These are phyloP conservation scores for Petunia secreta DNA, from an alignment of 257 asterid genomes.

Conservation along the genomic window DNA sequence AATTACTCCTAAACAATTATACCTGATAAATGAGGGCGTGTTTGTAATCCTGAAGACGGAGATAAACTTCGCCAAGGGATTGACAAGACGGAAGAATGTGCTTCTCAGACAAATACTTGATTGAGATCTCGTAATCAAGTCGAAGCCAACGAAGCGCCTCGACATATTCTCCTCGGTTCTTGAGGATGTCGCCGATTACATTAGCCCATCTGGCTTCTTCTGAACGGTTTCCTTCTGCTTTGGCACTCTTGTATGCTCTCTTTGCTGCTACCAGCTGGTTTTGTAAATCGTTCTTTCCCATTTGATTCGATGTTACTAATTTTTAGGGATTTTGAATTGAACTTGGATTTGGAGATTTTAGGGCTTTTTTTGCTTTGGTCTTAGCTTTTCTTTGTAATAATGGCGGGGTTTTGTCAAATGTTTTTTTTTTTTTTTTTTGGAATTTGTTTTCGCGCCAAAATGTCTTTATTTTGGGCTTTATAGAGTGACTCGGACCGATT, in stretches of 20 bases:
- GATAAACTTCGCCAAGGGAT: slow-evolving; percentile 86
- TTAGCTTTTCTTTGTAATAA: neutral
- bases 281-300: slow-evolving; percentile 59
- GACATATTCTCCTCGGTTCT: slow-evolving; percentile 87
- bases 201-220: slow-evolving; percentile 99
- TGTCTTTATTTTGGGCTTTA: neutral
- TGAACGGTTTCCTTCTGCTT: slow-evolving; percentile 61
- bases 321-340: neutral
- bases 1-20: neutral
- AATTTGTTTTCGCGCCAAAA: slow-evolving; percentile 10
- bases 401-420: neutral
- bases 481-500: neutral
- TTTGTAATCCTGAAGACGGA: slow-evolving; percentile 62
- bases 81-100: slow-evolving; percentile 91
- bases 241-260: slow-evolving; percentile 59
- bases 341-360: neutral
- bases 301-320: slow-evolving; percentile 20
- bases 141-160: slow-evolving; percentile 90
- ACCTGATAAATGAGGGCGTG: slow-evolving; percentile 83
- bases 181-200: slow-evolving; percentile 69
- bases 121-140: slow-evolving; percentile 74
- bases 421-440: neutral
- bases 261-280: slow-evolving; percentile 65
- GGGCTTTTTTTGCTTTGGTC: slow-evolving; percentile 14
- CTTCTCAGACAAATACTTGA: slow-evolving; percentile 55